phyloP scores from a whole-genome alignment of 257 asterid genomes.

The Mentha longifolia region DNA sequence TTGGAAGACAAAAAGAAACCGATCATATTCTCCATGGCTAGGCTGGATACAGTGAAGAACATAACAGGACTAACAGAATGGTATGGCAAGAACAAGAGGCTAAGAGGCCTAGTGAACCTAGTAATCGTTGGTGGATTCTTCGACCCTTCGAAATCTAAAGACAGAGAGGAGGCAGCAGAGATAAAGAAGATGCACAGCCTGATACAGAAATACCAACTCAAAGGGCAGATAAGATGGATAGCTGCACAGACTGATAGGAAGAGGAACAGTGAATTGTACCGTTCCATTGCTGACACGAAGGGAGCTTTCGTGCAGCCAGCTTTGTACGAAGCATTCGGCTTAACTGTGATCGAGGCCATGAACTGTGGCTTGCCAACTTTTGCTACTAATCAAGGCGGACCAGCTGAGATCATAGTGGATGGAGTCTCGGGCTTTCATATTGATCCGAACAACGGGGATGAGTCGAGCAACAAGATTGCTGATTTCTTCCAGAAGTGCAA shows the following conservation, averaged over 20 bases:
- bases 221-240: constrained; percentile 90
- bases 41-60: constrained; percentile 85
- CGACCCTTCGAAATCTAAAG: constrained; percentile 79
- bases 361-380: constrained; percentile 92
- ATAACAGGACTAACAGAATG: constrained; percentile 82
- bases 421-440: constrained; percentile 84
- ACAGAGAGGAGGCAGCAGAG: constrained; percentile 90
- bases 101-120: constrained; percentile 73
- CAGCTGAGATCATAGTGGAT: constrained; percentile 90
- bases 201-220: constrained; percentile 68
- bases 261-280: constrained; percentile 80
- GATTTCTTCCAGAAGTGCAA: constrained; percentile 73
- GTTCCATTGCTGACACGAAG: constrained; percentile 77
- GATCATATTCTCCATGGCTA: constrained; percentile 91
- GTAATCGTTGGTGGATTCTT: constrained; percentile 92
- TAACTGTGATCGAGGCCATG: constrained; percentile 92
- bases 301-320: constrained; percentile 97
- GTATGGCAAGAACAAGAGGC: constrained; percentile 86
- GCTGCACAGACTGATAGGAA: constrained; percentile 80
- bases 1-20: constrained; percentile 81
- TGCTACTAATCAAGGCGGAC: constrained; percentile 95
- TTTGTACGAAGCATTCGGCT: constrained; percentile 85
- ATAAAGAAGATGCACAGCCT: constrained; percentile 76
- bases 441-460: constrained; percentile 80
- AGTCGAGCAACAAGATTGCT: constrained; percentile 78